phyloP scores from a whole-genome alignment of 2,329 filamentous ascomycete species.

The Trichoderma koningii region DNA sequence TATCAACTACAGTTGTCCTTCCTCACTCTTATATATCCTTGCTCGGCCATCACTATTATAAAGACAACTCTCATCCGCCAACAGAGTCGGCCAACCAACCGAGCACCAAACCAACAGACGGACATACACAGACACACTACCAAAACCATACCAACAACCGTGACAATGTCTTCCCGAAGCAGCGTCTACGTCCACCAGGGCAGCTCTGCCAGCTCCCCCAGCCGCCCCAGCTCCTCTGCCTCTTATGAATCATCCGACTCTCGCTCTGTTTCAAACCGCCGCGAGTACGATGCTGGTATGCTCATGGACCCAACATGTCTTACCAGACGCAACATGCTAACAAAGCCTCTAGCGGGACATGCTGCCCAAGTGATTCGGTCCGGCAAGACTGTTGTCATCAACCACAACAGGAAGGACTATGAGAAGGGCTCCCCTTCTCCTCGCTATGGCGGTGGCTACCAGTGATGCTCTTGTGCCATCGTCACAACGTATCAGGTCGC shows the following conservation, averaged over 20 bases:
- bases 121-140: not conserved
- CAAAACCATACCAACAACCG: not conserved
- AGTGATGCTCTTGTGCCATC: not conserved
- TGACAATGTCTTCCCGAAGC: conserved; percentile 28
- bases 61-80: not conserved
- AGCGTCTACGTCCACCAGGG: conserved; percentile 41
- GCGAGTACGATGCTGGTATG: conserved; percentile 41
- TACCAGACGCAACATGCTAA: conserved; percentile 27
- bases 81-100: not conserved
- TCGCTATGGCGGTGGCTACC: conserved; percentile 30
- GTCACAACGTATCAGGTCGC: not conserved
- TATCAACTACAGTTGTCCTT: not conserved
- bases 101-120: conserved; percentile 3
- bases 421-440: conserved; percentile 40
- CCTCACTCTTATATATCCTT: not conserved
- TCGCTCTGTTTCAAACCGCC: conserved; percentile 36
- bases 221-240: conserved; percentile 31
- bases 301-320: conserved; percentile 1
- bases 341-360: conserved; percentile 33
- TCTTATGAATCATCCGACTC: conserved; percentile 32
- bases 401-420: conserved; percentile 38
- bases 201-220: conserved; percentile 31
- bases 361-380: conserved; percentile 32
- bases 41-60: not conserved
- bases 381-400: conserved; percentile 37